Evolutionary conservation across 345 rosid genomes (phyloP).

Genomic region (Raphanus raphanistrum): DNA sequence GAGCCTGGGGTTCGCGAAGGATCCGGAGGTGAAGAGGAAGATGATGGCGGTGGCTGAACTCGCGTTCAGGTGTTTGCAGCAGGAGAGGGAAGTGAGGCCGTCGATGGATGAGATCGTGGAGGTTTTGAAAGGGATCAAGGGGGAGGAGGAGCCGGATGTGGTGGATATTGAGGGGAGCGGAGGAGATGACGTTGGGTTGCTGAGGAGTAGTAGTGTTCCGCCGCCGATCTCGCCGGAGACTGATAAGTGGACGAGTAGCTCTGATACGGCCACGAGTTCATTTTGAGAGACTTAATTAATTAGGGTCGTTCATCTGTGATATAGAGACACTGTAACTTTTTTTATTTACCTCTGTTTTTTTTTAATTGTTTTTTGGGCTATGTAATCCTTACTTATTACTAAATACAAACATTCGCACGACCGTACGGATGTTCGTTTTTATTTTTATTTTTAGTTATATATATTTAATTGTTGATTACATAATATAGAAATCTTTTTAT

Average conservation of each 20-base stretch:
- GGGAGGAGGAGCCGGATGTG: background rate
- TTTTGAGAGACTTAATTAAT: background rate
- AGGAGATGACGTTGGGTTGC: background rate
- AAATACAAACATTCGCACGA: too few species aligned
- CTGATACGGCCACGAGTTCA: background rate
- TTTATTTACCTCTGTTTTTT: too few species aligned
- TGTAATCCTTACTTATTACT: too few species aligned
- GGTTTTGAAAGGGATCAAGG: background rate
- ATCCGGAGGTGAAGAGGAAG: background rate
- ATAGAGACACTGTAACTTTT: background rate
- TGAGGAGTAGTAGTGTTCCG: background rate
- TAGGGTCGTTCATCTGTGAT: background rate
- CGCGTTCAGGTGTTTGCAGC: background rate
- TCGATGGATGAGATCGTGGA: conserved; percentile 1
- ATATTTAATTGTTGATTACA: too few species aligned
- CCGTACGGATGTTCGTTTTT: too few species aligned
- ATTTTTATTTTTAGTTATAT: too few species aligned
- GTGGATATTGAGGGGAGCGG: background rate
- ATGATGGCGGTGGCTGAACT: background rate
- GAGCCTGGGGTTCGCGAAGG: background rate
- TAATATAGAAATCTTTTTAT: too few species aligned
- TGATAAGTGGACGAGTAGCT: background rate
- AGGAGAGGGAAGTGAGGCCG: conserved; percentile 4
- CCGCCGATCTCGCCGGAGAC: background rate
- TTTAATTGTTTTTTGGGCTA: too few species aligned